Percentiles rank a stretch among this genome's conserved stretches.
phyloP scores from a whole-genome alignment of 129 eudicot genomes.

The Helianthus tuberosus region DNA sequence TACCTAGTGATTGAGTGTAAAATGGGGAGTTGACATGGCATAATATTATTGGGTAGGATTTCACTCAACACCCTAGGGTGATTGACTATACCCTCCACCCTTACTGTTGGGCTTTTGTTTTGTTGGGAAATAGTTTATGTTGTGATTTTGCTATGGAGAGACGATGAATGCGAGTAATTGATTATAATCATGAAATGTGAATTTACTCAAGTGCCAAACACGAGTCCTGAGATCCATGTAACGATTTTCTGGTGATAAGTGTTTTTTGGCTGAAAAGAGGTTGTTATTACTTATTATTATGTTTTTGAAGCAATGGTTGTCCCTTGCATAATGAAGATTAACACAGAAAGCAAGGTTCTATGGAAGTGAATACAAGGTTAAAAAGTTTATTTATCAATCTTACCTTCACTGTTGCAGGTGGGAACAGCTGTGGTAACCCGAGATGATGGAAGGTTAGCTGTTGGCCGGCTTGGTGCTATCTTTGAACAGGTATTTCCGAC shows the following conservation, averaged over 20 bases:
- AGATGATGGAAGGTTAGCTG: conserved; percentile 87
- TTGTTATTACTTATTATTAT: conserved; percentile 16
- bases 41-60: too few relatives aligned
- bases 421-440: conserved; percentile 97
- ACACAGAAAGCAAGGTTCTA: background rate
- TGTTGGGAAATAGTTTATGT: conserved; percentile 19
- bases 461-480: conserved; percentile 89
- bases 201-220: background rate
- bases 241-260: background rate
- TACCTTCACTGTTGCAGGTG: conserved; percentile 42
- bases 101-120: conserved; percentile 8
- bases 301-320: conserved; percentile 18
- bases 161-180: background rate
- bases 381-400: background rate
- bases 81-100: too few relatives aligned
- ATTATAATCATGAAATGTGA: conserved; percentile 22
- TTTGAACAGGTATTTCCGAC: conserved; percentile 70
- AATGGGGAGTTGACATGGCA: too few relatives aligned
- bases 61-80: too few relatives aligned
- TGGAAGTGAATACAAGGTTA: conserved; percentile 6
- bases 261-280: conserved; percentile 12
- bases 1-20: too few relatives aligned
- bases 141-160: background rate
- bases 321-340: conserved; percentile 12
- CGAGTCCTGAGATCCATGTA: background rate